A percentile compares a stretch with the other conserved stretches of the same genome.
phyloP scores from a whole-genome alignment of 202 grass and related monocot genomes.

The Elaeis oleifera region DNA sequence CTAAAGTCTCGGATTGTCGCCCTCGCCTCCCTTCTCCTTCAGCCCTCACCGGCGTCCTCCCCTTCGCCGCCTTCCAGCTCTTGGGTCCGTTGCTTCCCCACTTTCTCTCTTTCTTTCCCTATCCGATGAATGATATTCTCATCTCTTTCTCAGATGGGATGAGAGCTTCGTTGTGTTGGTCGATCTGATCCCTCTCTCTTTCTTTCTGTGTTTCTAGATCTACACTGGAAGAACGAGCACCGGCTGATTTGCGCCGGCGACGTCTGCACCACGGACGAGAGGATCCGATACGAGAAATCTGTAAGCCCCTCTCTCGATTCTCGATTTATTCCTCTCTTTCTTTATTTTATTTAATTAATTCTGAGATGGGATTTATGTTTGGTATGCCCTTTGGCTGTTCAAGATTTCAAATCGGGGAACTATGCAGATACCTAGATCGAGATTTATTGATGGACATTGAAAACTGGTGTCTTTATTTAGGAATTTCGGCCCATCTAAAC shows the following conservation, averaged over 20 bases:
- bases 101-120: too few species aligned
- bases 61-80: constrained; percentile 15
- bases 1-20: constrained; percentile 1
- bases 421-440: too few species aligned
- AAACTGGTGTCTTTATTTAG: too few species aligned
- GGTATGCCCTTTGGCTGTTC: too few species aligned
- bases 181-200: constrained; percentile 1
- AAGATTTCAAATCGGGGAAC: too few species aligned
- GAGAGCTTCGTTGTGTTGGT: not conserved
- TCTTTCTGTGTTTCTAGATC: constrained; percentile 24
- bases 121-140: too few species aligned
- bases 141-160: not conserved
- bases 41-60: constrained; percentile 10
- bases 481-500: too few species aligned
- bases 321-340: not conserved
- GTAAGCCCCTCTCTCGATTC: constrained; percentile 32
- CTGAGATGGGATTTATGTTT: not conserved
- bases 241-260: constrained; percentile 11
- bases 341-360: not conserved
- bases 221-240: constrained; percentile 18
- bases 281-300: constrained; percentile 24
- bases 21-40: constrained; percentile 1
- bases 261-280: constrained; percentile 7
- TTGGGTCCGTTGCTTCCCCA: not conserved
- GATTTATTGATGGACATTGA: too few species aligned